Conservation (phyloP, 208 protist genomes). For the Trypanosoma cruzi region DNA sequence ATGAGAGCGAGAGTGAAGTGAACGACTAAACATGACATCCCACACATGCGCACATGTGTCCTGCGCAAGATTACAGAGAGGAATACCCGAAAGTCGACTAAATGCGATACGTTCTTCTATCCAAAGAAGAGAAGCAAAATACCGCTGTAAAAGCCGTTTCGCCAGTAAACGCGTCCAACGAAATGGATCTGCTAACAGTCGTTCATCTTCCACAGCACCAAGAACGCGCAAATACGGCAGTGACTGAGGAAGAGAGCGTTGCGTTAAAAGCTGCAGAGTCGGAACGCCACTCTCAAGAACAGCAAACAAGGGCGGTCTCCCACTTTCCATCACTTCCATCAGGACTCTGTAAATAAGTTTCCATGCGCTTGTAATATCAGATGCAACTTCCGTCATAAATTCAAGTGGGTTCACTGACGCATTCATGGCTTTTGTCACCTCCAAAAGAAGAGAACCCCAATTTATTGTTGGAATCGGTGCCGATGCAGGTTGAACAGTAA, state of each 20-base stretch:
- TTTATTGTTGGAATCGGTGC: constrained; percentile 64
- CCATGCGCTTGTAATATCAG: constrained; percentile 70
- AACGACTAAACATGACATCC: constrained; percentile 82
- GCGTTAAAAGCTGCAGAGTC: constrained; percentile 65
- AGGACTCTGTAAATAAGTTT: constrained; percentile 53
- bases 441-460: constrained; percentile 58
- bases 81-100: constrained; percentile 78
- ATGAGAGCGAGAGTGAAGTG: constrained; percentile 71
- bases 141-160: constrained; percentile 76
- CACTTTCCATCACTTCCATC: constrained; percentile 43
- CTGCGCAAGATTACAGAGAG: constrained; percentile 85
- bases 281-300: constrained; percentile 74
- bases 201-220: constrained; percentile 82
- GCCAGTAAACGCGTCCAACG: constrained; percentile 73
- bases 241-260: constrained; percentile 49
- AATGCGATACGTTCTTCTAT: constrained; percentile 83
- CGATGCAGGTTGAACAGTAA: constrained; percentile 81
- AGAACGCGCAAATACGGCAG: constrained; percentile 81
- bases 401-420: constrained; percentile 26
- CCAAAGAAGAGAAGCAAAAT: constrained; percentile 79
- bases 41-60: constrained; percentile 87
- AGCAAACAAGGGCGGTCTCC: constrained; percentile 53
- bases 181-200: constrained; percentile 85
- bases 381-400: constrained; percentile 42
- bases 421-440: constrained; percentile 54